Evolutionary conservation across 345 rosid species (phyloP).

Genomic region (Ceriops tagal): DNA sequence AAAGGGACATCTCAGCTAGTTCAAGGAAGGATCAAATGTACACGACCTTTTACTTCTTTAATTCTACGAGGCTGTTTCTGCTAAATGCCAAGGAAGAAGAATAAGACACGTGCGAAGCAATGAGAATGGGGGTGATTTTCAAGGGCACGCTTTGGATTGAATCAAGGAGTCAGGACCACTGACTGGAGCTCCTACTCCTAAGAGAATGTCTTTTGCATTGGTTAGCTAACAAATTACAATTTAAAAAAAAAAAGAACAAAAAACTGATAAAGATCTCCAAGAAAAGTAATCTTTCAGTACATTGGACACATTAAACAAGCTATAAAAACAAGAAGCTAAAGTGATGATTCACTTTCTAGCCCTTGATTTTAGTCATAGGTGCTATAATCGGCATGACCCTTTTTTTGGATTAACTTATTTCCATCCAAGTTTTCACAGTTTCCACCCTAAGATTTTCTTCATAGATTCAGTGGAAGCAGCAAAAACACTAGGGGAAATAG

Average conservation of each 20-base stretch:
- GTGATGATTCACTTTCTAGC: conserved; percentile 29
- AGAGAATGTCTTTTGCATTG: conserved; percentile 48
- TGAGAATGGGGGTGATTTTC: conserved; percentile 46
- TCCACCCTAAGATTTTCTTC: conserved; percentile 13
- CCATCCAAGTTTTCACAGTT: conserved; percentile 17
- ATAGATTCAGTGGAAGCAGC: conserved; percentile 22
- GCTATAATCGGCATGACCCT: conserved; percentile 46
- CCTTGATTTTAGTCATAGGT: conserved; percentile 51
- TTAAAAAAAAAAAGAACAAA: conserved; percentile 8
- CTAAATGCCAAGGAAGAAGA: conserved; percentile 71
- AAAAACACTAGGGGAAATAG: conserved; percentile 21
- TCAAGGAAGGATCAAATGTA: too few species aligned
- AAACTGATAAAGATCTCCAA: conserved; percentile 8
- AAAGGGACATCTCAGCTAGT: too few species aligned
- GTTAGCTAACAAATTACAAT: conserved; percentile 25
- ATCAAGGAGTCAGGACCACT: conserved; percentile 64
- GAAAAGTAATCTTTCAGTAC: conserved; percentile 35
- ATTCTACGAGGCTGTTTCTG: too few species aligned
- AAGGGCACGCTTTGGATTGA: conserved; percentile 97
- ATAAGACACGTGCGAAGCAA: conserved; percentile 67
- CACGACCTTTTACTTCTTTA: too few species aligned
- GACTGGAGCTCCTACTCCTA: conserved; percentile 32
- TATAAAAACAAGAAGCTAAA: conserved; percentile 13
- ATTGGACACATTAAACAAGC: conserved; percentile 21
- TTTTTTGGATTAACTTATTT: conserved; percentile 22